Conservation (phyloP, 306 rosid species). For the Sophora flavescens region DNA sequence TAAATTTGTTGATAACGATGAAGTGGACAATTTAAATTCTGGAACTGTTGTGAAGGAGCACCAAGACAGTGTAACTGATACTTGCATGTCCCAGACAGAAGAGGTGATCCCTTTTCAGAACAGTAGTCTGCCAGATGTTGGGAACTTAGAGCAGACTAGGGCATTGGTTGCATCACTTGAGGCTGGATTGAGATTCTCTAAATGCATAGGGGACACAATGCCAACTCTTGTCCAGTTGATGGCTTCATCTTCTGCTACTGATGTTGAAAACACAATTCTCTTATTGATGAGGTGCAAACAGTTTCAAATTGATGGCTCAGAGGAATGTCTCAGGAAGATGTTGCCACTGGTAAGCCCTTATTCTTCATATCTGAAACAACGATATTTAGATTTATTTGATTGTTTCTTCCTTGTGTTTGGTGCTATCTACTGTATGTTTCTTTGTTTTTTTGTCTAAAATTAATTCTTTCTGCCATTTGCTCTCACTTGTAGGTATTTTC, state of each 20-base stretch:
- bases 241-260: conserved; percentile 95
- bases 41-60: conserved; percentile 54
- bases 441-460: conserved; percentile 30
- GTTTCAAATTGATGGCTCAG: conserved; percentile 96
- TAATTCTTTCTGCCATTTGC: conserved; percentile 40
- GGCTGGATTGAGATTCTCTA: conserved; percentile 90
- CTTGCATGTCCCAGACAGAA: conserved; percentile 66
- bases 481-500: conserved; percentile 78
- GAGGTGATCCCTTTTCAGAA: conserved; percentile 61
- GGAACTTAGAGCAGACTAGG: conserved; percentile 95
- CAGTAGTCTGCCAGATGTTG: conserved; percentile 79
- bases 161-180: conserved; percentile 97
- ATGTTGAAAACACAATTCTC: conserved; percentile 90
- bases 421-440: conserved; percentile 1
- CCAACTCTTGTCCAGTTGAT: conserved; percentile 91
- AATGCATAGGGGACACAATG: conserved; percentile 76
- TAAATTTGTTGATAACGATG: conserved; percentile 61
- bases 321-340: conserved; percentile 91
- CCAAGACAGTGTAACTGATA: conserved; percentile 78
- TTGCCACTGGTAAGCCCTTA: conserved; percentile 77
- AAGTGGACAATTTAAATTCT: conserved; percentile 58
- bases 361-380: conserved; percentile 34
- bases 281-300: conserved; percentile 95
- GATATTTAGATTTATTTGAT: conserved; percentile 30
- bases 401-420: conserved; percentile 26